phyloP scores from a whole-genome alignment of 2,329 filamentous ascomycete genomes.

The Xylariaceae sp. region DNA sequence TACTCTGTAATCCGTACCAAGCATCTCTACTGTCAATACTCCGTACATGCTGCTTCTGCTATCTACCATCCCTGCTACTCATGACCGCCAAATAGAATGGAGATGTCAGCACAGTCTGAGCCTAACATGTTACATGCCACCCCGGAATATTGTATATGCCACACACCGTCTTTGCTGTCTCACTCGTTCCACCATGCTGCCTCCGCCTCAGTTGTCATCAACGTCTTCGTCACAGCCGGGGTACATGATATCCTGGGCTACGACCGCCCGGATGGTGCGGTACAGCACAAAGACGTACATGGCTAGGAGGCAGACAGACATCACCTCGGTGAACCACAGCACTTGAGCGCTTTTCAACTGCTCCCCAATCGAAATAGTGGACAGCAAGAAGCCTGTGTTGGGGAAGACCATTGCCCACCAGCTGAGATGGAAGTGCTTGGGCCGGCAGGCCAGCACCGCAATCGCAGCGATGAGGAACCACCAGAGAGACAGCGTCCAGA shows the following conservation, averaged over 20 bases:
- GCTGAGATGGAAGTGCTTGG: conserved; percentile 49
- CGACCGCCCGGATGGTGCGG: conserved; percentile 37
- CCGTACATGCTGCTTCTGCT: no score
- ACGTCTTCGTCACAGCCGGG: conserved; percentile 48
- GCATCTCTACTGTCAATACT: no score
- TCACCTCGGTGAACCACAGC: conserved; percentile 39
- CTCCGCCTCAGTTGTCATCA: conserved; percentile 31
- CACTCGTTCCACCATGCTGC: no score
- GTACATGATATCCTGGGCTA: conserved; percentile 48
- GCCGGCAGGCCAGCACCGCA: conserved; percentile 36
- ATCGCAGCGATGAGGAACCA: conserved; percentile 46
- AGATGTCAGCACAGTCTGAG: no score
- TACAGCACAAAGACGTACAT: conserved; percentile 37
- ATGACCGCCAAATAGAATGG: no score
- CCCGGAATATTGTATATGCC: no score
- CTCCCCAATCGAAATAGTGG: conserved; percentile 46
- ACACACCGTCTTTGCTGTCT: no score
- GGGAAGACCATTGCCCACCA: conserved; percentile 61
- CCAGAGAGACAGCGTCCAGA: conserved; percentile 58
- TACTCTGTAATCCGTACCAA: no score
- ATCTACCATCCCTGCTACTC: no score
- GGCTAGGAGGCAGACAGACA: conserved; percentile 38
- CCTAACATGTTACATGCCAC: no score
- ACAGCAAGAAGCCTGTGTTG: conserved; percentile 52
- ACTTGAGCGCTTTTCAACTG: conserved; percentile 38